Base-by-base conservation (phyloP, 805 yeast species). In the Komagataella phaffii region DNA sequence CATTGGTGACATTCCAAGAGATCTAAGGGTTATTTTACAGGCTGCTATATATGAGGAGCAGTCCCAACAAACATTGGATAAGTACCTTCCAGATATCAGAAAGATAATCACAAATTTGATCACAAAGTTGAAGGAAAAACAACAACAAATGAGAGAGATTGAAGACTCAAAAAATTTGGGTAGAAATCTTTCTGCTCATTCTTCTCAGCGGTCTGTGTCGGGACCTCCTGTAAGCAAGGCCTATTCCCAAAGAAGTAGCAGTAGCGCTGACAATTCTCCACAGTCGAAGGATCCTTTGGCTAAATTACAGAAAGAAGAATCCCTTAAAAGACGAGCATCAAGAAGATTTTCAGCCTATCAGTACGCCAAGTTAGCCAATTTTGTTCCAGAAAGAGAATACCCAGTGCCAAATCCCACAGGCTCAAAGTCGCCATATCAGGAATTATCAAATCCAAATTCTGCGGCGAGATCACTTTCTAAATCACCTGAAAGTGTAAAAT, bases 271-370 rank as follows among this genome's bases (percentile, higher is more conserved):
- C 46, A 24, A 17, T 19, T 24, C 53, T 10, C 23, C 23, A n/a
- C 24, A 24, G 10, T 8, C 44, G 17, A 67, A 64, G 18, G 88
- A 84, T 58, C 88, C 96, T 0, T 70, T 90, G 24, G 72, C 81
- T 0, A 87, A 86, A 57, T 71, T 91, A 7, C 96, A 91, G 60
- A 81, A 83, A 48, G 88, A 90, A 3, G 87, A 86, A 49, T 84
- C 87, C 2, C 70, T 93, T 36, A 95, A 85, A 69, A 76, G 99
- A 57, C 77, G 96, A 55, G 99, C 98, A 0, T 90, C 97, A 0
- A 84, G 91, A 58, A 72, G 99, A 52, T 91, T 85, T 62, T 88
- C 96, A 4, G 96, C 97, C 0, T 91, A 90, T 55, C 98, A 91
- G 61, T 83, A 83, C 66, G 88, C 95, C 1, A 86, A 85, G 59